phyloP scores from a whole-genome alignment of 768 basidiomycete species.

The Trametes cinnabarina region DNA sequence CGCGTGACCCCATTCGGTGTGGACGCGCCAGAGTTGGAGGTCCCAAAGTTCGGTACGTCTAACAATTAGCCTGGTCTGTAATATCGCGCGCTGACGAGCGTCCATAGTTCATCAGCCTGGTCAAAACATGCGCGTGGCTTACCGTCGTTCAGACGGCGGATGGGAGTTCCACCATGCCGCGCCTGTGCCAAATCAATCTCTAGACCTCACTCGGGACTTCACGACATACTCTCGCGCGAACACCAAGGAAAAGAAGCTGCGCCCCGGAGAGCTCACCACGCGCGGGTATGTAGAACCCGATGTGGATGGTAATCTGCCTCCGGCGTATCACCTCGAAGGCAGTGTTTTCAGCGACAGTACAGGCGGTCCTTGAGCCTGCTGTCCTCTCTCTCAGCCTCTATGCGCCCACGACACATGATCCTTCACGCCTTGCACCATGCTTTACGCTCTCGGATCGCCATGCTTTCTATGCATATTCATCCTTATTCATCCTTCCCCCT shows the following conservation, averaged over 20 bases:
- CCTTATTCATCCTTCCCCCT: not conserved
- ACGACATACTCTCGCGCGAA: constrained; percentile 6
- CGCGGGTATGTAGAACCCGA: constrained; percentile 23
- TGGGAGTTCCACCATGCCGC: constrained; percentile 48
- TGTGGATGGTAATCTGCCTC: constrained; percentile 17
- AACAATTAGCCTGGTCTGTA: not conserved
- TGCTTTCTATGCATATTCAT: constrained; percentile 17
- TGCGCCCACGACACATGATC: not conserved
- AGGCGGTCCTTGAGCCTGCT: not conserved
- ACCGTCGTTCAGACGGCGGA: constrained; percentile 50
- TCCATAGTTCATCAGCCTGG: constrained; percentile 49
- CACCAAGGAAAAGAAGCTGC: constrained; percentile 20
- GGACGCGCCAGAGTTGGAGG: constrained; percentile 11
- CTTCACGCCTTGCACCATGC: constrained; percentile 5
- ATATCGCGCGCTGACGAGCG: not conserved
- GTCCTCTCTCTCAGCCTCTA: not conserved
- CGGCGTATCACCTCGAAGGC: constrained; percentile 15
- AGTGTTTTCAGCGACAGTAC: constrained; percentile 18
- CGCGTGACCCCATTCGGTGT: constrained; percentile 19
- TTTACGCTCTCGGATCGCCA: constrained; percentile 11
- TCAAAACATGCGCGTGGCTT: constrained; percentile 56
- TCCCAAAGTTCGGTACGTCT: constrained; percentile 15
- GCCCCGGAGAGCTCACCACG: constrained; percentile 23
- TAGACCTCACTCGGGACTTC: constrained; percentile 15
- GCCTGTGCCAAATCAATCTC: constrained; percentile 1